phyloP scores from a whole-genome alignment of 169 alveolate species.

The Plasmodium adleri region DNA sequence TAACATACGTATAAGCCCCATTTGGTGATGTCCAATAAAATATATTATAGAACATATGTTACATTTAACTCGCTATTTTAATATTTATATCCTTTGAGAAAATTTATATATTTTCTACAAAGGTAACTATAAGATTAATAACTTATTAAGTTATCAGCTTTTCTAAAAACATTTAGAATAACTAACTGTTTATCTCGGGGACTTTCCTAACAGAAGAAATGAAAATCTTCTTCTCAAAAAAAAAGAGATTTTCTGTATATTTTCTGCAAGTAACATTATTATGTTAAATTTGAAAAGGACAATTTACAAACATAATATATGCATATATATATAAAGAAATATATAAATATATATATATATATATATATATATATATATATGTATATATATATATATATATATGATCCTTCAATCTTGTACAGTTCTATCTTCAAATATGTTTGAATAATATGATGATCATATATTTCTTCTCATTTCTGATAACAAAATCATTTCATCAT shows the following conservation, averaged over 20 bases:
- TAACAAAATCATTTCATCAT: too few relatives aligned
- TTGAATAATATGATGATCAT: too few relatives aligned
- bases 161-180: slow-evolving; percentile 19
- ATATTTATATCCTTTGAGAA: slow-evolving; percentile 7
- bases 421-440: too few relatives aligned
- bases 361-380: neutral
- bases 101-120: slow-evolving; percentile 17
- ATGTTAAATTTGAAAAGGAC: slow-evolving; percentile 36
- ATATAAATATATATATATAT: neutral
- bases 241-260: slow-evolving; percentile 61
- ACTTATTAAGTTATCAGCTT: slow-evolving; percentile 75
- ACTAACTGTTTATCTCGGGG: slow-evolving; percentile 69
- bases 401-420: too few relatives aligned
- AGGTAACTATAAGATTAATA: slow-evolving; percentile 44
- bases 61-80: slow-evolving; percentile 66
- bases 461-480: too few relatives aligned
- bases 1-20: slow-evolving; percentile 78
- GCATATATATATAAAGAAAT: neutral
- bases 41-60: slow-evolving; percentile 37
- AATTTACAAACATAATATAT: neutral
- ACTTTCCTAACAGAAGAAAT: slow-evolving; percentile 76
- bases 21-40: slow-evolving; percentile 47
- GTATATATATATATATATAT: neutral
- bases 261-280: slow-evolving; percentile 76
- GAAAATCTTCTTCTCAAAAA: slow-evolving; percentile 27